Percentiles rank a stretch among this genome's conserved stretches.
Evolutionary conservation across 192 early-diverging fungal genomes (phyloP).

Genomic region (Thoreauomyces humboldtii): DNA sequence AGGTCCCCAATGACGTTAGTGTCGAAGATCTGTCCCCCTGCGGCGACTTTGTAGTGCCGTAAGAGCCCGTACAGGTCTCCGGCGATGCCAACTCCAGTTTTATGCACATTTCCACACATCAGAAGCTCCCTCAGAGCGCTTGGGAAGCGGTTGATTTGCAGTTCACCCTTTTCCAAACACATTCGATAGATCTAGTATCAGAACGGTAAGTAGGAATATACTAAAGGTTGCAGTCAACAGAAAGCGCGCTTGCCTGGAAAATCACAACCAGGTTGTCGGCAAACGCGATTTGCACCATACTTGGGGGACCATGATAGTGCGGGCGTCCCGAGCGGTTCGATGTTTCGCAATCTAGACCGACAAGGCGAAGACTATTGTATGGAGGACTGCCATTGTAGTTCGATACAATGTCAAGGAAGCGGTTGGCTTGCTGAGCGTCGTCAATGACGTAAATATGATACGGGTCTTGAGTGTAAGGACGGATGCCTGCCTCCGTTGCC

Average conservation of each 20-base stretch:
- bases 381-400: neutral
- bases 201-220: neutral
- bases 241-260: slow-evolving; percentile 18
- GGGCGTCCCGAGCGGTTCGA: neutral
- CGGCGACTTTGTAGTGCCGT: neutral
- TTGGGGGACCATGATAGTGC: neutral
- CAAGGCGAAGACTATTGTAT: slow-evolving; percentile 2
- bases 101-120: neutral
- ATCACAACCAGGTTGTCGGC: slow-evolving; percentile 23
- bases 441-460: slow-evolving; percentile 17
- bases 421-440: neutral
- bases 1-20: neutral
- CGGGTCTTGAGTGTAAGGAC: slow-evolving; percentile 13
- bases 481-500: neutral
- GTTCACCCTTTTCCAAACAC: neutral
- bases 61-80: neutral
- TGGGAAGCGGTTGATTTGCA: slow-evolving; percentile 12
- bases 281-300: slow-evolving; percentile 23
- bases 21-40: neutral
- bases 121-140: neutral
- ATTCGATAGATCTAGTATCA: slow-evolving; percentile 10
- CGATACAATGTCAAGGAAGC: neutral
- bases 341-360: slow-evolving; percentile 22
- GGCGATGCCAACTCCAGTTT: slow-evolving; percentile 19
- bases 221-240: no score